Evolutionary conservation across 495 filamentous ascomycete species (phyloP), one percentile per base, ranked within the genome.

Genomic region (Friedmanniomyces endolithicus): DNA sequence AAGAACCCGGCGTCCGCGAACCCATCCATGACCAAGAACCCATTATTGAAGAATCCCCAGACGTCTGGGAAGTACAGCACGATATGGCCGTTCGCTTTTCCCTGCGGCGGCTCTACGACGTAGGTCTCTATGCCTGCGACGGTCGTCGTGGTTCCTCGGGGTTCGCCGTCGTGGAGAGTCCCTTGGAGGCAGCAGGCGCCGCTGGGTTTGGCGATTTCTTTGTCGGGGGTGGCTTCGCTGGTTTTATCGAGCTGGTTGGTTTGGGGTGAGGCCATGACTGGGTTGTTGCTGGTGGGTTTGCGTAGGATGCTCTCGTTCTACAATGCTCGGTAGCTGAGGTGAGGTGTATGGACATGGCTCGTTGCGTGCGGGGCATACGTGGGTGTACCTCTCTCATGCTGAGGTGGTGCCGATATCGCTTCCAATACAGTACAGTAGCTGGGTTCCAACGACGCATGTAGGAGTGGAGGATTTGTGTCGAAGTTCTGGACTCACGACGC

Each of bases 51-150:
- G 34, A 72, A 52, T 23, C 68, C 70, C 62, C 62, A 70, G 2
- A 73, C 67, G 39, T 74, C 72, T 0, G 70, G 69, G 52, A 68
- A 72, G 59, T 70, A 74, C 22, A 74, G 59, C 9, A 74, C 39
- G 47, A 71, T 60, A 47, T 72, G 41, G 8, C 69, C 70, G 53
- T 72, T 74, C 1, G 43, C 58, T 12, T 63, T 66, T 16, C 33
- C 64, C 25, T 55, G 37, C 11, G 59, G 35, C 0, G 71, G 71
- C 20, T 53, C 53, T 4, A 59, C 48, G 2, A 74, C 60, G 56
- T 74, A 74, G 6, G 69, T 72, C 11, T 66, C 57, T 2, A 68
- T 52, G 11, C 57, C 65, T 12, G 57, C 56, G 20, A 74, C 63
- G 7, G 55, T 55, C 6, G 53, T 59, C 17, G 62, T 54, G 6